A percentile compares a stretch with the other conserved stretches of the same genome.
phyloP scores from a whole-genome alignment of 2,329 filamentous ascomycete species.

The Myriosclerotinia scirpicola region DNA sequence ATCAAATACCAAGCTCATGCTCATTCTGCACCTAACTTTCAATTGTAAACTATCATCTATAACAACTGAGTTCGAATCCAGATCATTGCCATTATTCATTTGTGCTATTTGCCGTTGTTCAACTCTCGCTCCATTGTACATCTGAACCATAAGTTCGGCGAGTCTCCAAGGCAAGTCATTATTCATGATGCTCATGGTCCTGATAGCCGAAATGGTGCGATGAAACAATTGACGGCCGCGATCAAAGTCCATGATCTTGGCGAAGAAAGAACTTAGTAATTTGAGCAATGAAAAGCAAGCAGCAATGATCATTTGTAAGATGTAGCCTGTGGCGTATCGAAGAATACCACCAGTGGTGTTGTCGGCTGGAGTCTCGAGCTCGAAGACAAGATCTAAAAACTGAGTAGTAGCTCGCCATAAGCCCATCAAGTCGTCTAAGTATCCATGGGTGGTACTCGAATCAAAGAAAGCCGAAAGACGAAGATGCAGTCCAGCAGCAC shows the following conservation, averaged over 20 bases:
- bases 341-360: constrained; percentile 50
- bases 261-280: constrained; percentile 74
- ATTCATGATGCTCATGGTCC: constrained; percentile 70
- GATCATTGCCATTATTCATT: constrained; percentile 42
- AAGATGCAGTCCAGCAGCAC: constrained; percentile 72
- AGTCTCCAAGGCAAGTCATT: constrained; percentile 80
- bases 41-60: constrained; percentile 73
- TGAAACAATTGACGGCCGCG: constrained; percentile 69
- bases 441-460: constrained; percentile 68
- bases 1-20: constrained; percentile 82
- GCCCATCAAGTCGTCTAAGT: constrained; percentile 72
- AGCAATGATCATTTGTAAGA: constrained; percentile 83
- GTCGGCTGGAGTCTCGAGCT: constrained; percentile 54
- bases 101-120: constrained; percentile 46
- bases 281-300: constrained; percentile 77
- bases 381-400: constrained; percentile 61
- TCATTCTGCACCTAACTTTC: constrained; percentile 80
- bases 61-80: constrained; percentile 38
- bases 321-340: constrained; percentile 70
- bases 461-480: constrained; percentile 80
- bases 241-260: constrained; percentile 67
- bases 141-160: constrained; percentile 82
- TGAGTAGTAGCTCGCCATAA: constrained; percentile 70
- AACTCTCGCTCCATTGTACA: constrained; percentile 65
- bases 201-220: constrained; percentile 66